Evolutionary conservation across 2,329 filamentous ascomycete species (phyloP), one percentile per base, ranked within the genome.

Genomic region (Talaromyces sp.): DNA sequence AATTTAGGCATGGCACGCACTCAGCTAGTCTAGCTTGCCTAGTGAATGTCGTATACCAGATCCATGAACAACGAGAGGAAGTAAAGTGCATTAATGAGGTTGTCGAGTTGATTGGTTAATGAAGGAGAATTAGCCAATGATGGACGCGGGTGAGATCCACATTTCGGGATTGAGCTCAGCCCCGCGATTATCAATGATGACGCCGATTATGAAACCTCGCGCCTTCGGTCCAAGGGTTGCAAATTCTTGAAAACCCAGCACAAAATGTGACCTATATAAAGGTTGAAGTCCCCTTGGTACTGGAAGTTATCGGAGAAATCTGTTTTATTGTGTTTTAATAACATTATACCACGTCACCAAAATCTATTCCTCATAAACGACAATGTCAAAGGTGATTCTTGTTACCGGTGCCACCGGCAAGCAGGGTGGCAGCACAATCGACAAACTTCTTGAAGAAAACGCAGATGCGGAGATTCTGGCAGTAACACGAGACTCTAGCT

Each of bases 401-500:
- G 60, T 76, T 20, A 71, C 67, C 8, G 73, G 74, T 5, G 72
- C 73, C 14, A 77, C 72, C 5, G 74, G 75, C 24, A 75, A 75
- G 51, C 75, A 77, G 62, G 75, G 74, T 4, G 67, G 68, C 3
- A 65, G 70, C 3, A 55, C 75, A 2, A 65, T 77, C 27, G 52
- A 65, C 6, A 63, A 63, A 19, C 65, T 75, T 16, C 47, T 73
- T 24, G 40, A 48, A 13, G 46, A 63, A 17, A 61, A 67, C 22
- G 63, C 62, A 1, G 51, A 60, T 2, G 77, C 79, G 54, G 74
- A 78, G 11, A 82, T 87, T 47, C 75, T 85, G 14, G 86, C 85
- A 6, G 74, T 87, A 19, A 87, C 85, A 2, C 81, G 85, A 55
- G 77, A 86, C 61, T 61, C 77, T 0, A 65, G 69, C n/a, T 84